Base-by-base conservation (phyloP, 345 rosid species). In the Citrus medica region DNA sequence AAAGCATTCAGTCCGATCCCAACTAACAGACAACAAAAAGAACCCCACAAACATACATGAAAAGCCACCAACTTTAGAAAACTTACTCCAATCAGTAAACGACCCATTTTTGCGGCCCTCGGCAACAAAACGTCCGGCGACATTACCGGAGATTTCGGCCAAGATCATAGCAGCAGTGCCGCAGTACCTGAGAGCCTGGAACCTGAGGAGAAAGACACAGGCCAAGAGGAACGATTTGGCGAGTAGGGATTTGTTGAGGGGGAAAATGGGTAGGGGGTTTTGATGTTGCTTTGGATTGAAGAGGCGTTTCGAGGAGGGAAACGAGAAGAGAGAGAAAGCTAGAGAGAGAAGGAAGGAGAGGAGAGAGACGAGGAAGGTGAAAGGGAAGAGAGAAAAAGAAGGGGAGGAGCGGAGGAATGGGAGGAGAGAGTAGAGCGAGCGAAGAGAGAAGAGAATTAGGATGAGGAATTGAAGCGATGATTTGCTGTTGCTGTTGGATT, bases 151-250 rank as follows among this genome's bases (percentile, higher is more conserved):
- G 46, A 93, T 74, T 72, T 95, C 99, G 19, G 97, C 99, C 46
- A 95, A 89, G 81, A 95, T 95, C 97, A 95, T 90, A 25, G 98
- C 94, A 4, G 99, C 91, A 4, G 98, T 87, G n/a, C 99, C 91
- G 59, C 99, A 95, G 77, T 89, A 95, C 21, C 90, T 85, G 67
- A 95, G 97, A 22, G 99, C 94, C 81, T 92, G 99, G 67, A 95
- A 95, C 30, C 98, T 85, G 63, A 95, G 88, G 37, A 93, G 92
- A 71, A 95, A 91, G 28, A 95, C 92, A 22, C 85, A 80, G 10
- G 93, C 88, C 56, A 92, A 80, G 37, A 95, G 76, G 12, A 80
- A 65, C 0, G 97, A 90, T 83, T 90, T 95, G 27, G 81, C 78
- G 33, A 89, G 78, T 24, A 93, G 37, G 46, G 86, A 82, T 64